phyloP scores from a whole-genome alignment of 495 filamentous ascomycete genomes.

The Diplogelasinospora grovesii region DNA sequence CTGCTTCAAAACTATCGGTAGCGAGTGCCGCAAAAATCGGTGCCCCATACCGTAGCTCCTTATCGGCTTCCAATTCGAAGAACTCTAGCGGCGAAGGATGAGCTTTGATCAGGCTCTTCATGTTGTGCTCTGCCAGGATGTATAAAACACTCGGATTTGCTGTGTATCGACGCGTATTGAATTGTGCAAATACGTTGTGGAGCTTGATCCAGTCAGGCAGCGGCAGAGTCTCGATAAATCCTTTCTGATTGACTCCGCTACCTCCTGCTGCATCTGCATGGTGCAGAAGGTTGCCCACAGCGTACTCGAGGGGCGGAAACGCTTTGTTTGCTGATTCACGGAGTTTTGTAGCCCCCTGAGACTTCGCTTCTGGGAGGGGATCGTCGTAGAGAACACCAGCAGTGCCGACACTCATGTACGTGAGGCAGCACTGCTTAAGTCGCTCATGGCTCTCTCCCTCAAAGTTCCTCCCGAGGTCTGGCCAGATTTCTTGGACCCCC shows the following conservation, averaged over 20 bases:
- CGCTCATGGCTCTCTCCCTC: conserved; percentile 26
- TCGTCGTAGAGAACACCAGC: too few species aligned
- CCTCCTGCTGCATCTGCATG: background rate
- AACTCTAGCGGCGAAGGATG: background rate
- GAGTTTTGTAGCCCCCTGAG: background rate
- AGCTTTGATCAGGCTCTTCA: too few species aligned
- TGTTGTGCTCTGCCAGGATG: background rate
- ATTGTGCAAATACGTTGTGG: background rate
- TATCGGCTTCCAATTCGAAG: too few species aligned
- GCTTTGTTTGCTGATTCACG: too few species aligned
- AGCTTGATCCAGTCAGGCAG: background rate
- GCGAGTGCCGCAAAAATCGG: too few species aligned
- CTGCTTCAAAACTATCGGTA: too few species aligned
- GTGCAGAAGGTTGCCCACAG: background rate
- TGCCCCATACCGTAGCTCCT: too few species aligned
- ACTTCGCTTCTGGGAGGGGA: too few species aligned
- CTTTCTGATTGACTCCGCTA: background rate
- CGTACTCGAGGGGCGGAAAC: background rate
- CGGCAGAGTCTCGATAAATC: background rate
- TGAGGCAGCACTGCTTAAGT: conserved; percentile 31
- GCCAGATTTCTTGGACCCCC: conserved; percentile 32
- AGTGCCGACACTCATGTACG: conserved; percentile 15
- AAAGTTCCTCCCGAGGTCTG: conserved; percentile 19
- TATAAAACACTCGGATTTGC: background rate
- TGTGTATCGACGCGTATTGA: background rate